Conservation (phyloP, 1,139 yeast species). For the Meyerozyma guilliermondii region DNA sequence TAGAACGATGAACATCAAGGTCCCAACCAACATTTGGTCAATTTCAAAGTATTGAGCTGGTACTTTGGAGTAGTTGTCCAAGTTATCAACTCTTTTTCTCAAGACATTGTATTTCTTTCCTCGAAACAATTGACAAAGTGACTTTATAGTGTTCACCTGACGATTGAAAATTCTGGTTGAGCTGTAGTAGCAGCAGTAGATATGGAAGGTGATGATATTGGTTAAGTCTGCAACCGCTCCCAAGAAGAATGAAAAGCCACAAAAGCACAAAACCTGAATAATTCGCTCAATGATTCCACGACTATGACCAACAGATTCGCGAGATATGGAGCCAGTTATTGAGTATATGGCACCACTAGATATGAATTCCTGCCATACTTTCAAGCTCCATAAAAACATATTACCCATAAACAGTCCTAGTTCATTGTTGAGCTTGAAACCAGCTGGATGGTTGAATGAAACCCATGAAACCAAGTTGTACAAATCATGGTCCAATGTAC, state of each 20-base stretch:
- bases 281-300: conserved; percentile 5
- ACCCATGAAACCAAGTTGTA: conserved; percentile 62
- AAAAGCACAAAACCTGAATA: conserved; percentile 21
- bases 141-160: conserved; percentile 63
- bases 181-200: conserved; percentile 71
- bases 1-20: conserved; percentile 76
- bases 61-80: conserved; percentile 45
- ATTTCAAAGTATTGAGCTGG: conserved; percentile 54
- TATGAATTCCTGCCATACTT: conserved; percentile 49
- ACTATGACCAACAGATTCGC: background rate
- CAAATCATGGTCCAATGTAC: conserved; percentile 29
- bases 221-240: conserved; percentile 64
- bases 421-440: conserved; percentile 85
- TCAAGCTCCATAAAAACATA: conserved; percentile 77
- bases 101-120: conserved; percentile 86
- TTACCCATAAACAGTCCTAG: conserved; percentile 85
- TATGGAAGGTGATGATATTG: conserved; percentile 62
- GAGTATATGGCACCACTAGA: background rate
- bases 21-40: conserved; percentile 85
- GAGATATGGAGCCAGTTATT: conserved; percentile 9
- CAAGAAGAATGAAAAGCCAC: conserved; percentile 64
- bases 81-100: conserved; percentile 73
- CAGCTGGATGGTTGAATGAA: conserved; percentile 82
- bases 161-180: conserved; percentile 75
- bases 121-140: conserved; percentile 79